Conservation (phyloP, 2,329 filamentous ascomycete species). For the Trichoderma koningii region DNA sequence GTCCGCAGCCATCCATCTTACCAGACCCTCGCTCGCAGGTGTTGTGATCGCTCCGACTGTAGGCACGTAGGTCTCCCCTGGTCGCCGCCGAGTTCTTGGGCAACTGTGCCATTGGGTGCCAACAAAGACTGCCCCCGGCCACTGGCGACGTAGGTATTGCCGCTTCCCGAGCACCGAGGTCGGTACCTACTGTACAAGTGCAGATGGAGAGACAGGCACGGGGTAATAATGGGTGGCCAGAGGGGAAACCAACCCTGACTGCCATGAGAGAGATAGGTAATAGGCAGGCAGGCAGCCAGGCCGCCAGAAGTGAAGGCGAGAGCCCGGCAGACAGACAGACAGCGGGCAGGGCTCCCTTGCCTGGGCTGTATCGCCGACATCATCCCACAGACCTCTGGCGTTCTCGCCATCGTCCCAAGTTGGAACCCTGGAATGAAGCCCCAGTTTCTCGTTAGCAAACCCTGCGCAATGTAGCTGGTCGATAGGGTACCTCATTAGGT, state of each 20-base stretch:
- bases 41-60: constrained; percentile 17
- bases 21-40: constrained; percentile 2
- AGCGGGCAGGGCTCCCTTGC: constrained; percentile 14
- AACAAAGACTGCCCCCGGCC: background rate
- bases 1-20: constrained; percentile 6
- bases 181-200: background rate
- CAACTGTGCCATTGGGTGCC: constrained; percentile 20
- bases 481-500: no score
- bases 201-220: background rate
- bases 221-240: background rate
- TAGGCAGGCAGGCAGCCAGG: constrained; percentile 1
- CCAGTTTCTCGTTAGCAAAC: constrained; percentile 10
- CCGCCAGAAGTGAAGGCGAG: background rate
- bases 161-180: background rate
- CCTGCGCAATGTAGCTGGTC: background rate
- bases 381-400: constrained; percentile 22
- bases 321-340: background rate
- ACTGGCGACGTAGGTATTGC: constrained; percentile 18
- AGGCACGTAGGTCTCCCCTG: constrained; percentile 1
- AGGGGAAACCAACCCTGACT: background rate
- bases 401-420: constrained; percentile 19
- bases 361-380: constrained; percentile 18
- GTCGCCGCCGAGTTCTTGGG: constrained; percentile 22
- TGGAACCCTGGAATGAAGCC: constrained; percentile 15
- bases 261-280: background rate